Conservation (phyloP, 176 grass and related monocot genomes). For the Leersia perrieri region DNA sequence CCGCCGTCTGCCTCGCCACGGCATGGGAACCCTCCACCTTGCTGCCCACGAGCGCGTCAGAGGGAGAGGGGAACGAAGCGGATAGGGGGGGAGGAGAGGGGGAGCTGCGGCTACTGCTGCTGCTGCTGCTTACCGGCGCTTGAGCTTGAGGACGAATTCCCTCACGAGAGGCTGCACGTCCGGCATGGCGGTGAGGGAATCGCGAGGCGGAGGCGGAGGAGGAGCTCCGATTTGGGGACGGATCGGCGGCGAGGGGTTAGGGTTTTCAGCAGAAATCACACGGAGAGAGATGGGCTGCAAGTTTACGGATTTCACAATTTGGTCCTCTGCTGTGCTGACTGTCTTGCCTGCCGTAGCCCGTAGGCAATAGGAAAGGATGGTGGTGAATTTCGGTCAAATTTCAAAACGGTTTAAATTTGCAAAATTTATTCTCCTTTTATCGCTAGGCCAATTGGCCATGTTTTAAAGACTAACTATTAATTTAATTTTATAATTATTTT, state of each 20-base stretch:
- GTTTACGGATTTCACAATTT: constrained; percentile 3
- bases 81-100: neutral
- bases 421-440: too few species aligned
- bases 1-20: constrained; percentile 74
- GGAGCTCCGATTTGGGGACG: neutral
- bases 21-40: constrained; percentile 91
- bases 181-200: constrained; percentile 49
- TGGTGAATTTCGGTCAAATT: too few species aligned
- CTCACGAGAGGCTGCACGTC: constrained; percentile 71
- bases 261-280: too few species aligned
- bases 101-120: too few species aligned
- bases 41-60: constrained; percentile 31
- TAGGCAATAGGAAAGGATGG: too few species aligned
- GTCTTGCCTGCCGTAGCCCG: too few species aligned
- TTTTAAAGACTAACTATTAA: too few species aligned
- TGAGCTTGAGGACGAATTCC: constrained; percentile 88
- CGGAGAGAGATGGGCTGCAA: neutral
- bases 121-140: constrained; percentile 67
- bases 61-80: neutral
- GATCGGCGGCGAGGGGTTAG: constrained; percentile 48
- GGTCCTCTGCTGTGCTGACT: too few species aligned
- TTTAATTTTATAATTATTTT: too few species aligned
- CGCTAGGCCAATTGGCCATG: too few species aligned
- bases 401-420: too few species aligned
- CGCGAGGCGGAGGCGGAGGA: neutral